Conservation (phyloP, 2,329 filamentous ascomycete genomes). For the Monosporascus cannonballus region DNA sequence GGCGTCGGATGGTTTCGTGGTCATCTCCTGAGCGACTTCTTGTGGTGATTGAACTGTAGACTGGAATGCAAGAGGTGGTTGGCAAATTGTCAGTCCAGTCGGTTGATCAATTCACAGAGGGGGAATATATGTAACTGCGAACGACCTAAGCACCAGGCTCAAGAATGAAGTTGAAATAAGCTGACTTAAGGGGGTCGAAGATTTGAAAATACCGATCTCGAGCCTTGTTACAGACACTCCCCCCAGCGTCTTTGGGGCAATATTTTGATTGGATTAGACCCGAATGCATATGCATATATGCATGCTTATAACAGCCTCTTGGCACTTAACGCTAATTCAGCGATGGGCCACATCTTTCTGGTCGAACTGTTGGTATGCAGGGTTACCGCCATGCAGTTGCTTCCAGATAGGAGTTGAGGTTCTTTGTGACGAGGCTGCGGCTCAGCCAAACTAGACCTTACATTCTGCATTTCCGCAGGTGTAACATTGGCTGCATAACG, state of each 20-base stretch:
- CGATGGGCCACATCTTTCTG: background rate
- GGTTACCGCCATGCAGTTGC: background rate
- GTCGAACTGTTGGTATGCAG: background rate
- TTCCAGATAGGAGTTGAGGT: background rate
- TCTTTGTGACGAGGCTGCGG: background rate
- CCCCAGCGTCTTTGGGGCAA: background rate
- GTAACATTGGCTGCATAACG: background rate
- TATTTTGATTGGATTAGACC: background rate
- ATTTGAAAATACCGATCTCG: background rate
- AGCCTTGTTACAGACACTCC: too few relatives aligned
- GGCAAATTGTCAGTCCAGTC: background rate
- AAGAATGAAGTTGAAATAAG: too few relatives aligned
- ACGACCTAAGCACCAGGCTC: too few relatives aligned
- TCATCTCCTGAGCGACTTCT: constrained; percentile 1
- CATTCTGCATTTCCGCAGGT: background rate
- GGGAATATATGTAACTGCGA: too few relatives aligned
- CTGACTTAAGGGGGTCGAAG: background rate
- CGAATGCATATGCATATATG: background rate
- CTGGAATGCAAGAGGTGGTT: background rate
- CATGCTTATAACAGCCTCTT: background rate
- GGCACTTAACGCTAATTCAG: too few relatives aligned
- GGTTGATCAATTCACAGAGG: background rate
- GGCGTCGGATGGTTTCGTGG: constrained; percentile 4
- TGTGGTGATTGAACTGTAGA: background rate
- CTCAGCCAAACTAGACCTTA: background rate